These are phyloP conservation scores for Dentipellis sp. DNA, from an alignment of 768 basidiomycete species.

Conservation along the genomic window DNA sequence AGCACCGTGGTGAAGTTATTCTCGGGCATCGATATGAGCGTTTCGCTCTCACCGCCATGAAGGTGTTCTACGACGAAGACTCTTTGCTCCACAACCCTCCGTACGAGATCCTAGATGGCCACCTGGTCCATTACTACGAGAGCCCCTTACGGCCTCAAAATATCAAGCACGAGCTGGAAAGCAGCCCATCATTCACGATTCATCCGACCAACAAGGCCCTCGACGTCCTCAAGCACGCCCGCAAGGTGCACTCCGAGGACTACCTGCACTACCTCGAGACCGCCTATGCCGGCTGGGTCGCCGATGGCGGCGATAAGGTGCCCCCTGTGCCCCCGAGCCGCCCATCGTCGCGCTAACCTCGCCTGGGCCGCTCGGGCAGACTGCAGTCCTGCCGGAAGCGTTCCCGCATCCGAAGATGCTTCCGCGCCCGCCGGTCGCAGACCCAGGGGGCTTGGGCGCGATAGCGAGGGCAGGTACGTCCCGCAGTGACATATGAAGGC, in stretches of 20 bases:
- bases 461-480: constrained; percentile 18
- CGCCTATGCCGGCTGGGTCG: constrained; percentile 21
- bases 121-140: constrained; percentile 20
- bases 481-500: neutral
- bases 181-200: constrained; percentile 8
- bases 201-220: neutral
- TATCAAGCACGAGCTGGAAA: constrained; percentile 18
- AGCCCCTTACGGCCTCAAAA: constrained; percentile 18
- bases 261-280: constrained; percentile 21
- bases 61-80: constrained; percentile 14
- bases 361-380: constrained; percentile 6
- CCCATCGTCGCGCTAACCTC: neutral
- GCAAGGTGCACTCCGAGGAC: constrained; percentile 18
- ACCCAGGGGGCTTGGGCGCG: constrained; percentile 5
- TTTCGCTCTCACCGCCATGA: constrained; percentile 9
- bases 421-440: neutral
- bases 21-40: too few relatives aligned
- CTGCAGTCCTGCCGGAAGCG: constrained; percentile 23
- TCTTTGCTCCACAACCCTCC: constrained; percentile 22
- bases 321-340: neutral
- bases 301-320: constrained; percentile 20
- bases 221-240: constrained; percentile 8
- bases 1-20: too few relatives aligned
- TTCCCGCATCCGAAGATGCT: constrained; percentile 20
- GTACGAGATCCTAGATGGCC: constrained; percentile 22